Evolutionary conservation across 768 basidiomycete species (phyloP).

Genomic region (Fistulinella prunicolor): DNA sequence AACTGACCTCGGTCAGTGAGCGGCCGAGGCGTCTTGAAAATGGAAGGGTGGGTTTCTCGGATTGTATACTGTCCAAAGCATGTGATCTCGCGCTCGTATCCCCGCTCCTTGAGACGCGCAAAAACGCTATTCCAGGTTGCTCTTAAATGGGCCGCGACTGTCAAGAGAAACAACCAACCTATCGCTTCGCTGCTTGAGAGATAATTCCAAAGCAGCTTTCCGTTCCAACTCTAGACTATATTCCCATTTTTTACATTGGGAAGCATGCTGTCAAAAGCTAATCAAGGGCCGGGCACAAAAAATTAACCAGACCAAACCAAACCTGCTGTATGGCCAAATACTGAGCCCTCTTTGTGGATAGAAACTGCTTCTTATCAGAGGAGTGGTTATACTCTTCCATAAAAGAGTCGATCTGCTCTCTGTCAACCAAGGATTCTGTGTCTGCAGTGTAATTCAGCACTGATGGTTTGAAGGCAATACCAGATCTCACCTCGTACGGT

Average conservation of each 20-base stretch:
- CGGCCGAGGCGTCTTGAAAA: not conserved
- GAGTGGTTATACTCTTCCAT: not conserved
- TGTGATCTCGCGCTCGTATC: not conserved
- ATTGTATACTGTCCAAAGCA: not conserved
- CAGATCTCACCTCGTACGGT: too few species aligned
- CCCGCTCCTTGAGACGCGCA: not conserved
- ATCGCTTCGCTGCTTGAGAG: not conserved
- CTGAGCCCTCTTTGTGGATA: not conserved
- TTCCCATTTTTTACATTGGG: too few species aligned
- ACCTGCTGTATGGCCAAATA: too few species aligned
- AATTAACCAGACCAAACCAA: too few species aligned
- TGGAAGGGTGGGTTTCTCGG: not conserved
- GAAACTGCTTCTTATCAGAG: not conserved
- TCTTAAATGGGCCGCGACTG: too few species aligned
- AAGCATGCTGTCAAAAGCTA: too few species aligned
- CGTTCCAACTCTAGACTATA: too few species aligned
- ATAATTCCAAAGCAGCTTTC: too few species aligned
- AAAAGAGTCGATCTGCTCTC: not conserved
- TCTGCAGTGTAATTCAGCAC: too few species aligned
- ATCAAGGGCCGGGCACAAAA: too few species aligned
- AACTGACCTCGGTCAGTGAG: constrained; percentile 1
- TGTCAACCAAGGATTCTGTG: not conserved
- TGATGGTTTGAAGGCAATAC: too few species aligned
- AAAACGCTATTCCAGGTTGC: not conserved
- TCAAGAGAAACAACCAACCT: not conserved